Base-by-base conservation (phyloP, 805 yeast species). In the Wickerhamomyces ciferrii region DNA sequence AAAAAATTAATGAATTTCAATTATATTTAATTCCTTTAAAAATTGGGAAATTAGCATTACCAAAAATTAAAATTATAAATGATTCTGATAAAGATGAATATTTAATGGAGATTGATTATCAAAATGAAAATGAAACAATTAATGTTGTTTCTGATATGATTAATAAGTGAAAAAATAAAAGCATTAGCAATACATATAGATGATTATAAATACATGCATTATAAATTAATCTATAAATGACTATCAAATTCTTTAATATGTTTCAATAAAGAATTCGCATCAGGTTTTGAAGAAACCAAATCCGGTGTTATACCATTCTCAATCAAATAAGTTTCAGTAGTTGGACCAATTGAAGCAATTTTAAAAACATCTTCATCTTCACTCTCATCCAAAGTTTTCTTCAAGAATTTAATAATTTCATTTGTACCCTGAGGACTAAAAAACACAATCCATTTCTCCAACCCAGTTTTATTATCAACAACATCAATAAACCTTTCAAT, bases 391-490 rank as follows among this genome's bases (percentile, higher is more conserved):
- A n/a, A n/a, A n/a, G n/a, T n/a, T n/a, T n/a, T n/a, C n/a, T n/a
- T n/a, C n/a, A n/a, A n/a, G n/a, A n/a, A n/a, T n/a, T n/a, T n/a
- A n/a, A n/a, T n/a, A n/a, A 90, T 82, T 1, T 64, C 70, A 25
- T 75, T 76, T 0, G 96, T 84, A 0, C 96, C 96, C 55, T 94
- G 95, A 0, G 97, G 96, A 51, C 97, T 87, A 65, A 91, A 92
- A 49, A 92, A 84, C 0, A 91, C 84, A 5, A 90, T 67, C 96
- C 97, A 89, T 45, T 69, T 69, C n/a, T n/a, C n/a, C n/a, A n/a
- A n/a, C n/a, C n/a, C n/a, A n/a, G n/a, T 47, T 41, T 23, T 15
- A 53, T 47, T 10, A 44, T 38, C 6, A 43, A 39, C 14, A 35
- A 44, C 25, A 35, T 41, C 20, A 49, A 41, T 41, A 43, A 75